Evolutionary conservation across 75 land plant species (phyloP).

Genomic region (Cryptomeria japonica): DNA sequence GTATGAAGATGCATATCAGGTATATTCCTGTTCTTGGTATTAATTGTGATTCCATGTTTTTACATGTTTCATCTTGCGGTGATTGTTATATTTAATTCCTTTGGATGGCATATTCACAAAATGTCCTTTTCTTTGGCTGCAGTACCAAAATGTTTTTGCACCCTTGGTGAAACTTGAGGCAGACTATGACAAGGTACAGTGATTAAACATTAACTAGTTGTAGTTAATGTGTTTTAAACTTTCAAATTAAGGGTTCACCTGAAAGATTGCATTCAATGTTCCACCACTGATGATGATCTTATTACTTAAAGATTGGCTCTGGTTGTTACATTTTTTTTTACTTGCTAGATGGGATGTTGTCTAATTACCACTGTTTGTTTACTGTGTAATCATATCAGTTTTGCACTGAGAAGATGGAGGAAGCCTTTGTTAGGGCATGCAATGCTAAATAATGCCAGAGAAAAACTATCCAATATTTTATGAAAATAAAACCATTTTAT

Average conservation of each 20-base stretch:
- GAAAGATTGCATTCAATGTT: background rate
- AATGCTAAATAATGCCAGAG: background rate
- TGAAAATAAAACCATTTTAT: background rate
- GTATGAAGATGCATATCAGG: constrained; percentile 99
- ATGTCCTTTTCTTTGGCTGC: constrained; percentile 11
- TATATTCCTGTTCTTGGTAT: background rate
- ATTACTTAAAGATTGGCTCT: background rate
- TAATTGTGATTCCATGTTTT: background rate
- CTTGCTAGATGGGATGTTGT: background rate
- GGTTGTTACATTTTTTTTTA: background rate
- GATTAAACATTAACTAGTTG: background rate
- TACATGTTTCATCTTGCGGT: background rate
- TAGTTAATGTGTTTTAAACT: background rate
- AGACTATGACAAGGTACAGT: constrained; percentile 93
- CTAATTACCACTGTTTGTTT: background rate
- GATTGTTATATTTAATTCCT: background rate
- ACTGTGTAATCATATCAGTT: background rate
- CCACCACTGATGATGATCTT: background rate
- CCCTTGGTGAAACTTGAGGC: constrained; percentile 98
- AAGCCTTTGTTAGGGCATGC: background rate
- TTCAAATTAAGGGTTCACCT: background rate
- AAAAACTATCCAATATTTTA: background rate
- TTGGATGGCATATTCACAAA: background rate
- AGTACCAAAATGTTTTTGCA: constrained; percentile 99
- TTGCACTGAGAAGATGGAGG: background rate